phyloP scores from a whole-genome alignment of 2,329 filamentous ascomycete species.

The Fusarium oxysporum region DNA sequence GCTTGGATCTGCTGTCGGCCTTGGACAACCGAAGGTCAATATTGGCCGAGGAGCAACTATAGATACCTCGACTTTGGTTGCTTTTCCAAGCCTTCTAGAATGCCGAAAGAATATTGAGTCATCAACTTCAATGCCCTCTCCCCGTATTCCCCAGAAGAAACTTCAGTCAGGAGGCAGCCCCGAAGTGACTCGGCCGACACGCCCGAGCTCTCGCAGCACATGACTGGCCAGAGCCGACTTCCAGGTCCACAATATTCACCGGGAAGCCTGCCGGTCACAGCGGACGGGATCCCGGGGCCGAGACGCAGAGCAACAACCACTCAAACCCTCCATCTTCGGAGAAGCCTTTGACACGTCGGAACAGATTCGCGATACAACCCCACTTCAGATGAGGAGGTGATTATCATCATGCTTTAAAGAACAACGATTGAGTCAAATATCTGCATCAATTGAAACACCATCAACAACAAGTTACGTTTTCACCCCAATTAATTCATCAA shows the following conservation, averaged over 20 bases:
- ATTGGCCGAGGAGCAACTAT: not conserved
- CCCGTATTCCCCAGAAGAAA: not conserved
- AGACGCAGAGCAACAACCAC: not conserved
- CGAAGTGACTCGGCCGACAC: not conserved
- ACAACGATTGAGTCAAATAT: not conserved
- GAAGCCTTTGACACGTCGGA: conserved; percentile 12
- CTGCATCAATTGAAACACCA: not conserved
- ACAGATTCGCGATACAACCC: conserved; percentile 26
- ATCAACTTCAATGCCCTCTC: not conserved
- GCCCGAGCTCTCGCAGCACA: not conserved
- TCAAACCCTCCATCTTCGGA: conserved; percentile 1
- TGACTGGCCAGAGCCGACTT: not conserved
- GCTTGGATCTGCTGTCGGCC: rapidly evolving
- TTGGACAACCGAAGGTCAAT: not conserved
- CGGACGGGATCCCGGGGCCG: conserved; percentile 10
- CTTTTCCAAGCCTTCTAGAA: not conserved
- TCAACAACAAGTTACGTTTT: not conserved
- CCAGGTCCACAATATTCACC: not conserved
- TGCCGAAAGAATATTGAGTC: not conserved
- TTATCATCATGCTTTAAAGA: conserved; percentile 18
- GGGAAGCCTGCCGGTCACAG: conserved; percentile 1
- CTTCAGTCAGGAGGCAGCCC: not conserved
- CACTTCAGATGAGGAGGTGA: conserved; percentile 32
- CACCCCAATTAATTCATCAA: not conserved
- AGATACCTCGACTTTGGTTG: not conserved